Percentiles rank a stretch among this genome's conserved stretches.
Evolutionary conservation across 2,329 filamentous ascomycete genomes (phyloP).

Genomic region (Alternaria incomplexa): DNA sequence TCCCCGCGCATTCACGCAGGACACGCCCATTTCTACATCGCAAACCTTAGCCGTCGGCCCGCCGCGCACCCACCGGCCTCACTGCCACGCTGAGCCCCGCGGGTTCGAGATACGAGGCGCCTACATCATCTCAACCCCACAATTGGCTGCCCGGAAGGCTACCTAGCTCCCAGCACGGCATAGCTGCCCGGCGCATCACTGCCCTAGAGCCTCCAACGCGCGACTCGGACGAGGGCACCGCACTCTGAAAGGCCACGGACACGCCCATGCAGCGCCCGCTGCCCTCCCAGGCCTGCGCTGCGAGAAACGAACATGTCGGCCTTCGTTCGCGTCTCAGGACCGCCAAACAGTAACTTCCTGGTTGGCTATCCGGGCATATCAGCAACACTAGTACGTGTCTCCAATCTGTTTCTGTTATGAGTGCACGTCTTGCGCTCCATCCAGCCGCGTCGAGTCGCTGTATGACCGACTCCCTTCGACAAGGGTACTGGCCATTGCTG

Average conservation of each 20-base stretch:
- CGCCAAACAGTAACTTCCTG: conserved; percentile 94
- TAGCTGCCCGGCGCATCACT: conserved; percentile 11
- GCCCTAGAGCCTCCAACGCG: conserved; percentile 11
- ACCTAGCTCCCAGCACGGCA: conserved; percentile 19
- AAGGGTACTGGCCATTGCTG: conserved; percentile 23
- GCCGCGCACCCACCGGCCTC: conserved; percentile 9
- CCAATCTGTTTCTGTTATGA: not conserved
- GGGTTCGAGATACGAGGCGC: conserved; percentile 22
- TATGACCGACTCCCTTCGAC: conserved; percentile 6
- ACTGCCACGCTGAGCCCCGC: conserved; percentile 29
- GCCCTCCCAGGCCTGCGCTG: conserved; percentile 44
- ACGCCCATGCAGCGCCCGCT: conserved; percentile 46
- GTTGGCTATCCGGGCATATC: conserved; percentile 98
- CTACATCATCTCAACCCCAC: conserved; percentile 27
- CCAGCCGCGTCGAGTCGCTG: not conserved
- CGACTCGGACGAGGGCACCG: conserved; percentile 1
- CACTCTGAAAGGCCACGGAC: conserved; percentile 22
- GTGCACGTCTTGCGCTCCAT: conserved; percentile 5
- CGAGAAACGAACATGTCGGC: conserved; percentile 60
- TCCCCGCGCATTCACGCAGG: conserved; percentile 15
- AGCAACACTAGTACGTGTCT: conserved; percentile 81
- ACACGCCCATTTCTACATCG: conserved; percentile 1
- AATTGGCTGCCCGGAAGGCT: conserved; percentile 29
- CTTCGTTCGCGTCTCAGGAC: conserved; percentile 94
- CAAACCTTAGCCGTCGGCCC: conserved; percentile 11